These are phyloP conservation scores for Dothiorella sarmentorum DNA, from an alignment of 2,329 filamentous ascomycete species.

Conservation along the genomic window DNA sequence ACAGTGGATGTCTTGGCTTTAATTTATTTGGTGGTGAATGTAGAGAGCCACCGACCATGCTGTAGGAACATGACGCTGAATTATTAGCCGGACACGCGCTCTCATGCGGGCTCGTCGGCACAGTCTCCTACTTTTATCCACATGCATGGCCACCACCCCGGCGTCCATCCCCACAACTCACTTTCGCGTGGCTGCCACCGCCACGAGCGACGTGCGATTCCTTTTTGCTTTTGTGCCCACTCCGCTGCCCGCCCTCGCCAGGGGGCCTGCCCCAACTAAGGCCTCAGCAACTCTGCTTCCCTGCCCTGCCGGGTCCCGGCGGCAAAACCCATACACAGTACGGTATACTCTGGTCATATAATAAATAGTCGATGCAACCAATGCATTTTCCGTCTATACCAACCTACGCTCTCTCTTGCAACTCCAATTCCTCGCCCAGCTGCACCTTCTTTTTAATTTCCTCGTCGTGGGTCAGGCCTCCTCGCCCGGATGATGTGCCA, in stretches of 20 bases:
- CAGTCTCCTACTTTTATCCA: neutral
- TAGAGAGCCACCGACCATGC: slow-evolving; percentile 20
- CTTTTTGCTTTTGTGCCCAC: neutral
- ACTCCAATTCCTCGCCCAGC: too few species aligned
- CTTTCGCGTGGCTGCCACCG: slow-evolving; percentile 18
- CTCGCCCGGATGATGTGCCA: slow-evolving; percentile 9
- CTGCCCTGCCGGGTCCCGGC: slow-evolving; percentile 2
- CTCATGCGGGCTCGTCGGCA: neutral
- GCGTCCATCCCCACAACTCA: slow-evolving; percentile 14
- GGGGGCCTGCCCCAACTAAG: neutral
- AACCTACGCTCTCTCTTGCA: too few species aligned
- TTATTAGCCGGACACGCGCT: slow-evolving; percentile 2
- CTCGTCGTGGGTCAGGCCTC: too few species aligned
- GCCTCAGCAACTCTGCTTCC: too few species aligned
- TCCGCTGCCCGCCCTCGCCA: neutral
- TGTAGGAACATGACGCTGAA: neutral
- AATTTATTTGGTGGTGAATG: slow-evolving; percentile 24
- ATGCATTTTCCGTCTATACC: neutral
- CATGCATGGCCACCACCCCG: neutral
- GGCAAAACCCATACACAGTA: neutral
- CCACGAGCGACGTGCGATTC: slow-evolving; percentile 5
- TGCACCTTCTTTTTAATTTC: too few species aligned
- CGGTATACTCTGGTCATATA: neutral
- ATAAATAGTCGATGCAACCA: slow-evolving; percentile 6
- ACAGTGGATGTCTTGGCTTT: slow-evolving; percentile 26